Base-by-base conservation (phyloP, 768 basidiomycete species). In the Podaxis mareebaensis region DNA sequence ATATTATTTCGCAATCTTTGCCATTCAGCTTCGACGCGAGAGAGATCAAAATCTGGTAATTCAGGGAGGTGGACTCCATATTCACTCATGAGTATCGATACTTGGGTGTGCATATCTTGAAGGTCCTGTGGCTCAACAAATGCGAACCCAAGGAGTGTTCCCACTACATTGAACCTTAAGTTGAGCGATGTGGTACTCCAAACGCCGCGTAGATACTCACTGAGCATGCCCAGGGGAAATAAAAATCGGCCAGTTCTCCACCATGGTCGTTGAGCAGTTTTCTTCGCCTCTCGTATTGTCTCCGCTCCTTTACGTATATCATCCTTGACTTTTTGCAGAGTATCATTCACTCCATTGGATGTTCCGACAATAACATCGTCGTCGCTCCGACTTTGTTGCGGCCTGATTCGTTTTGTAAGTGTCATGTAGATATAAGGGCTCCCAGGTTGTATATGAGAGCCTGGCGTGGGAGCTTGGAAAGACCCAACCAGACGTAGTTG, bases 21-120 rank as follows among this genome's bases (percentile, higher is more conserved):
- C 90, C 92, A 93, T 72, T 93, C 91, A 24, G 76, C 67, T 73
- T 91, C 90, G 10, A 92, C 79, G 4, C 84, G 81, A 7, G 89
- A 83, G 61, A 91, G 78, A 73, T 91, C 89, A 30, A 91, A 74
- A 57, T 81, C 85, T 4, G 88, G 87, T 3, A 92, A 72, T 58
- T 82, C 79, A 3, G 87, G 85, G 46, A 93, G 71, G 26, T 82
- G 81, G 58, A 93, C 73, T 57, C 92, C 90, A 64, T 91, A 91
- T 69, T 88, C 83, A 67, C 87, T 85, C 73, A 91, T 81, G 24
- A 92, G 73, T 2, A 92, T 75, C 0, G 85, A 74, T 49, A 94
- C 76, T 58, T 89, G 86, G 1, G 84, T 79, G 26, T 92, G 91
- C 66, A 93, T 81, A 58, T 86, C 86, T 58, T 85, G 83, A 5